A percentile compares a stretch with the other conserved stretches of the same genome.
These are phyloP conservation scores for Xerophyta viscosa DNA, from an alignment of 106 monocot species.

Conservation along the genomic window DNA sequence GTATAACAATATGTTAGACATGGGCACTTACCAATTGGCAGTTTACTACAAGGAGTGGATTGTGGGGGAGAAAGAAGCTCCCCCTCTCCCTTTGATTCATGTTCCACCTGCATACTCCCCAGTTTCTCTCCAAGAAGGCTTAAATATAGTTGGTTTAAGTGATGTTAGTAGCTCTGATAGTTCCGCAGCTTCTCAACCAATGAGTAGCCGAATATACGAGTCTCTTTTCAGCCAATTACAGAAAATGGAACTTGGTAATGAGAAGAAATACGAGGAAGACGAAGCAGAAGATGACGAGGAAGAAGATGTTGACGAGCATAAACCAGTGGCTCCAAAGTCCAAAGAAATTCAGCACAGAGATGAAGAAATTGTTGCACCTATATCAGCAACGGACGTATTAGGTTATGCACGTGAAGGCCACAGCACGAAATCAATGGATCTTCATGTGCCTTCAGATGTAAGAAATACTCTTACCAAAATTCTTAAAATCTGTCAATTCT, in stretches of 20 bases:
- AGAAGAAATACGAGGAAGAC: conserved; percentile 3
- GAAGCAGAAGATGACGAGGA: conserved; percentile 2
- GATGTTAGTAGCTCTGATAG: conserved; percentile 11
- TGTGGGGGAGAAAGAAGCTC: conserved; percentile 17
- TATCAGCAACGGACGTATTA: not conserved
- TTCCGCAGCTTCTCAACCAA: conserved; percentile 10
- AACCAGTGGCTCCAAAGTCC: too few species aligned
- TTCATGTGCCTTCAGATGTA: conserved; percentile 18
- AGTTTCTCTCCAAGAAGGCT: not conserved
- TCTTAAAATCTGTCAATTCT: not conserved
- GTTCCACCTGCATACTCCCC: conserved; percentile 17
- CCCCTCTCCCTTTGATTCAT: conserved; percentile 19
- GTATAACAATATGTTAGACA: conserved; percentile 34
- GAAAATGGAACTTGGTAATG: conserved; percentile 6
- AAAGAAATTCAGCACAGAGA: not conserved
- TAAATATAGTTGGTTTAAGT: not conserved
- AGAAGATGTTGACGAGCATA: conserved; percentile 3
- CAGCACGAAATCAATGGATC: not conserved
- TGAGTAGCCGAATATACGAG: conserved; percentile 18
- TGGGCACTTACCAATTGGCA: conserved; percentile 41
- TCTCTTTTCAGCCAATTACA: conserved; percentile 15
- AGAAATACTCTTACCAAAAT: conserved; percentile 5
- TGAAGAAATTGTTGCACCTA: not conserved
- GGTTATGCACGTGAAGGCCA: conserved; percentile 9
- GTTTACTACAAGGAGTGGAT: conserved; percentile 59